Evolutionary conservation across 2,329 filamentous ascomycete genomes (phyloP), one percentile per base, ranked within the genome.

Genomic region (Hypoxylon sp.): DNA sequence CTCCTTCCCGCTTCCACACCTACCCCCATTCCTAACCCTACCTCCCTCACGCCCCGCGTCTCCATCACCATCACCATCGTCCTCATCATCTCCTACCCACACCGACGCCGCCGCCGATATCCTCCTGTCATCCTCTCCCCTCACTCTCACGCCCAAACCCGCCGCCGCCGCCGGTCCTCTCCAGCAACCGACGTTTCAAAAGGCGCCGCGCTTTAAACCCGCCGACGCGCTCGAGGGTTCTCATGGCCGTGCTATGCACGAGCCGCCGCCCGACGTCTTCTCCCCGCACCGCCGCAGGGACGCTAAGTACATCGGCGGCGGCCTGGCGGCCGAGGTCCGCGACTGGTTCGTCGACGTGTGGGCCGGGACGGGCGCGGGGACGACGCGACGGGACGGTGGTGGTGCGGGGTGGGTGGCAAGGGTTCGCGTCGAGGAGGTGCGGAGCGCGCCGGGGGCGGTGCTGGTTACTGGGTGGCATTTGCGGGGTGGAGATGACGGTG

Each of bases 281-380:
- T 81, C 79, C 4, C 79, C 79, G n/a, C 8, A 6, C 1, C 76
- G 74, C 34, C 74, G 77, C 26, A 71, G 63, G 46, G 75, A 72
- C 30, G 71, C 69, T 1, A 74, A 68, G 64, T 81, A 80, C 50
- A 60, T 80, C 4, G 66, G 77, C 0, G 79, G 79, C 13, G 80
- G 80, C 0, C 73, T 82, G 11, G 80, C 80, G 2, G 75, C 78
- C 1, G 76, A 79, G 59, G 69, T 82, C 7, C 76, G 80, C 6
- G 77, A 79, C 71, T 82, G 80, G 80, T 75, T 82, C 30, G 75
- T 82, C 39, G 78, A 79, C 50, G 75, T 79, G 41, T 80, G 81
- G 62, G 74, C 76, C 0, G 71, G 69, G 15, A 65, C 51, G 15
- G 54, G 54, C 2, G 46, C 22, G 49, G 28, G 30, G 50, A 62